Evolutionary conservation across 148 eudicot species (phyloP).

Genomic region (Dysphania ambrosioides): DNA sequence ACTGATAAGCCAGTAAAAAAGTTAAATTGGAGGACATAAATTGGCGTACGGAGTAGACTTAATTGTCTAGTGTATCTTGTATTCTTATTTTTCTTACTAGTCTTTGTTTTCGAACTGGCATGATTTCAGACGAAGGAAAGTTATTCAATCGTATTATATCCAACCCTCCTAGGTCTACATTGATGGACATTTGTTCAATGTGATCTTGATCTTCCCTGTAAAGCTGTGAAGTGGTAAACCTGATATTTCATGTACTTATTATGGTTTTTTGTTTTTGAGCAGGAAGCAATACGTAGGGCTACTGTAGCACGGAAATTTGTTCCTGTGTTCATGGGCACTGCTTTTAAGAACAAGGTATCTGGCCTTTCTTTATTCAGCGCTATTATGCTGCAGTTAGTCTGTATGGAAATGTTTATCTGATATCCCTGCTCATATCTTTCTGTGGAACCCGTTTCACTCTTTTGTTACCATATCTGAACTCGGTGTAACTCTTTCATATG

Average conservation of each 20-base stretch:
- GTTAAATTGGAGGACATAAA: too few species aligned
- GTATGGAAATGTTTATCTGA: neutral
- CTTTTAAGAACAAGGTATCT: constrained; percentile 91
- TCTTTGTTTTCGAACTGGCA: neutral
- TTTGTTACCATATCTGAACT: neutral
- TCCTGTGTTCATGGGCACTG: constrained; percentile 98
- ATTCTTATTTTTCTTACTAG: too few species aligned
- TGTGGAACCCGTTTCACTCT: constrained; percentile 1
- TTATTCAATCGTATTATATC: neutral
- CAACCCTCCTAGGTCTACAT: neutral
- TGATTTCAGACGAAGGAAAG: neutral
- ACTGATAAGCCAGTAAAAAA: neutral
- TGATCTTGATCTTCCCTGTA: neutral
- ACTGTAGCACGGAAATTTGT: constrained; percentile 81
- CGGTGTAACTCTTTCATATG: neutral
- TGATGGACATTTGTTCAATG: neutral
- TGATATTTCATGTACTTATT: neutral
- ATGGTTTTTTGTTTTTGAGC: constrained; percentile 17
- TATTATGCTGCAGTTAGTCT: neutral
- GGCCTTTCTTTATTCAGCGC: neutral
- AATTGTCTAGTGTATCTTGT: too few species aligned
- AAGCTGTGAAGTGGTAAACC: neutral
- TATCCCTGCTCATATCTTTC: neutral
- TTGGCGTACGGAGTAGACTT: too few species aligned
- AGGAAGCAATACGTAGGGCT: constrained; percentile 95